Conservation (phyloP, 257 asterid genomes). For the Solanum lignicaule region DNA sequence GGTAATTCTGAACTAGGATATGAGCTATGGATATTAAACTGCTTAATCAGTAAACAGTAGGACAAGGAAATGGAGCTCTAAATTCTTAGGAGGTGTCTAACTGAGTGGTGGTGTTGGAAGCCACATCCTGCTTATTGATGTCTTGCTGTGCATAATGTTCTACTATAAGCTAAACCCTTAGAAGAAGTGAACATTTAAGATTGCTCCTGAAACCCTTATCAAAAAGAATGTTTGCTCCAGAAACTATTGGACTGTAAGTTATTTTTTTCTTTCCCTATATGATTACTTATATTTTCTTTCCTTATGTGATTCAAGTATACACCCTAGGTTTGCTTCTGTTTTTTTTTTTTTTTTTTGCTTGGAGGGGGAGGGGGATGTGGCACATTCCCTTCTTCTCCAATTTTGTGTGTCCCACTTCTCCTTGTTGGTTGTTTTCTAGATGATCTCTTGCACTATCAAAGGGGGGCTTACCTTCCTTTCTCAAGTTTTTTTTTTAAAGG, state of each 20-base stretch:
- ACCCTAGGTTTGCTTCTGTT: not conserved
- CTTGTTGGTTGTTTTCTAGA: not conserved
- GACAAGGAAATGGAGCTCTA: not conserved
- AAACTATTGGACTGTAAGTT: not conserved
- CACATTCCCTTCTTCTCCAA: not conserved
- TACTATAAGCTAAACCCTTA: not conserved
- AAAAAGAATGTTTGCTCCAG: not conserved
- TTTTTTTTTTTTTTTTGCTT: not conserved
- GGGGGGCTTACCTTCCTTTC: not conserved
- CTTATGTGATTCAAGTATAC: not conserved
- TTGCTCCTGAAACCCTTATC: not conserved
- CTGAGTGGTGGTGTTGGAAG: not conserved
- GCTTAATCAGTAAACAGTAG: not conserved
- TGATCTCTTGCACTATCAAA: not conserved
- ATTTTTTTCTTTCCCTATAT: not conserved
- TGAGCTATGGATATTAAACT: not conserved
- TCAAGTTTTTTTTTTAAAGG: not conserved
- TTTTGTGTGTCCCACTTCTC: not conserved
- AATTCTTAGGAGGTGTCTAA: not conserved
- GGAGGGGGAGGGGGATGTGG: not conserved
- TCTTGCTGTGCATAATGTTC: not conserved
- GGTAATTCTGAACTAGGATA: not conserved
- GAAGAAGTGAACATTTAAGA: not conserved
- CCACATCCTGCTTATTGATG: not conserved
- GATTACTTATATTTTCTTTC: not conserved